Evolutionary conservation across 2,329 filamentous ascomycete species (phyloP), one percentile per base, ranked within the genome.

Genomic region (Alternaria angustiovoidea): DNA sequence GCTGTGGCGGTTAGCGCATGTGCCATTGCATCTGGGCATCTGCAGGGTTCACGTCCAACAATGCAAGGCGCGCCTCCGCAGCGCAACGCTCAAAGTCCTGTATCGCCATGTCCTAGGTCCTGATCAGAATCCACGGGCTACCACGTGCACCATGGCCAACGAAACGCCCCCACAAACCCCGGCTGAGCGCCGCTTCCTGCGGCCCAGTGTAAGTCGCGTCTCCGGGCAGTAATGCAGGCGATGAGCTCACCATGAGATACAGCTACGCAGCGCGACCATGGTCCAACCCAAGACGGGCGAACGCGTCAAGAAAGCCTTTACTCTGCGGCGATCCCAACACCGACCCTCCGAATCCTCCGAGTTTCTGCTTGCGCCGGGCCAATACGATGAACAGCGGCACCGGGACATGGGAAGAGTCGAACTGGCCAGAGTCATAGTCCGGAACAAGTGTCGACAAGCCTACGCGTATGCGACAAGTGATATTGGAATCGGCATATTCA

Each of bases 261-360:
- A 93, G 85, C 84, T 96, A 62, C 89, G 91, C 67, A 91, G 94
- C 75, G 92, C 92, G 66, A 95, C 92, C 44, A 93, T 96, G 77
- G 91, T 98, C 69, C 86, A 96, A 55, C 93, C 94, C 7, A 84
- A 86, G 60, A 97, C 93, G 3, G 94, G 94, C 71, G 91, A 96
- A 79, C 91, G 93, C 65, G 87, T 93, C 47, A 90, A 89, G 73
- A 91, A 91, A 63, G 86, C 90, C 63, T 93, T 97, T 69, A 94
- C 90, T 22, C 83, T 97, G 28, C 89, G 90, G 70, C 66, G 75
- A 69, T 55, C 69, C 24, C 57, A 52, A 32, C 64, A 69, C 20
- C 83, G 81, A 72, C 71, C 85, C 54, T 79, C 84, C 57, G 75
- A 77, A 41, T 78, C 77, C 51, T 73, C 75, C 68, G 76, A 79